A percentile compares a stretch with the other conserved stretches of the same genome.
phyloP scores from a whole-genome alignment of 2,329 filamentous ascomycete genomes.

The Pyrenochaeta sp. region DNA sequence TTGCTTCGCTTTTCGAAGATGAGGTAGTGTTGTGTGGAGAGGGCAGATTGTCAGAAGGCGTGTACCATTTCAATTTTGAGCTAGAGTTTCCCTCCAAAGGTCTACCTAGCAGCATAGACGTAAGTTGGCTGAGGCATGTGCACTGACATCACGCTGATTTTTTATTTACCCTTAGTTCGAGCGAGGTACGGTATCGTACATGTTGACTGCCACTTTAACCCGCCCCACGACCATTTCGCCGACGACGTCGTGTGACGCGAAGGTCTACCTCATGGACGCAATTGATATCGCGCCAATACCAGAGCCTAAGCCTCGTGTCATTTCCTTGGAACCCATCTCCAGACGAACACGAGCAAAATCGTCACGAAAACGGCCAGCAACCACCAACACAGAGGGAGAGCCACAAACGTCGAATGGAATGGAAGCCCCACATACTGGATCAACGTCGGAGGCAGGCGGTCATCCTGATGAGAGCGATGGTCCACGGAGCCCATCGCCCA shows the following conservation, averaged over 20 bases:
- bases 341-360: constrained; percentile 71
- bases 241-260: constrained; percentile 80
- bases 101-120: constrained; percentile 92
- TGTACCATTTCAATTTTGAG: constrained; percentile 82
- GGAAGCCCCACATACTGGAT: constrained; percentile 30
- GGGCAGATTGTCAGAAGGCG: constrained; percentile 75
- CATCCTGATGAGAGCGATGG: constrained; percentile 42
- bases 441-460: constrained; percentile 29
- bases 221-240: constrained; percentile 86
- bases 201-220: constrained; percentile 88
- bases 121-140: constrained; percentile 57
- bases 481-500: constrained; percentile 56
- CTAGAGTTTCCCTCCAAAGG: constrained; percentile 73
- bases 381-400: constrained; percentile 16
- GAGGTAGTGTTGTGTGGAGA: constrained; percentile 82
- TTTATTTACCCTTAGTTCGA: constrained; percentile 83
- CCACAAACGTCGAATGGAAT: constrained; percentile 22
- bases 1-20: constrained; percentile 83
- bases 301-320: constrained; percentile 79
- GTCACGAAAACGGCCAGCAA: constrained; percentile 30
- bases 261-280: constrained; percentile 79
- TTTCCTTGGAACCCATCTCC: constrained; percentile 88
- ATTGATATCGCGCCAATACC: constrained; percentile 83
- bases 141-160: constrained; percentile 26
- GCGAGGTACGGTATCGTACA: constrained; percentile 89